phyloP scores from a whole-genome alignment of 2,329 filamentous ascomycete genomes.

The Alternaria rosae region DNA sequence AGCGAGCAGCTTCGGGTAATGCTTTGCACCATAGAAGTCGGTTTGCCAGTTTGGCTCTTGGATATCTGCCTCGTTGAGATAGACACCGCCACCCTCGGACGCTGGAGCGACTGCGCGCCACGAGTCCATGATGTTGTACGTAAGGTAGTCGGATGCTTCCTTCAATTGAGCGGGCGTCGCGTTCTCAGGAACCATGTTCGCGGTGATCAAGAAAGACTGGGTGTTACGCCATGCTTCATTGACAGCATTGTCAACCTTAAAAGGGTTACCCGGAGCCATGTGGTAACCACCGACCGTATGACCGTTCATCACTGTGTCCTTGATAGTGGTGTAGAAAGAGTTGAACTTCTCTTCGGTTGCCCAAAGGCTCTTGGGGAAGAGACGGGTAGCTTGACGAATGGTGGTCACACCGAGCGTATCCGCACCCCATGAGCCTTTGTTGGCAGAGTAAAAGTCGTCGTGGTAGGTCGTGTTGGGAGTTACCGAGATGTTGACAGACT shows the following conservation, averaged over 20 bases:
- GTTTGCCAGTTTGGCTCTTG: slow-evolving; percentile 36
- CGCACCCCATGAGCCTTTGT: slow-evolving; percentile 27
- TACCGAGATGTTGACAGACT: slow-evolving; percentile 23
- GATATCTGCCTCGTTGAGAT: slow-evolving; percentile 40
- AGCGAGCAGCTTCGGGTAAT: slow-evolving; percentile 34
- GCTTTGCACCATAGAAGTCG: slow-evolving; percentile 36
- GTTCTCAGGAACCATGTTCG: slow-evolving; percentile 20
- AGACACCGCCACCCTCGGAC: slow-evolving; percentile 30
- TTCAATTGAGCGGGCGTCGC: slow-evolving; percentile 20
- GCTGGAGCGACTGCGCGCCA: slow-evolving; percentile 30
- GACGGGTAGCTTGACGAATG: slow-evolving; percentile 18
- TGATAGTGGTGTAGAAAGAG: slow-evolving; percentile 19
- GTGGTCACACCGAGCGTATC: slow-evolving; percentile 43
- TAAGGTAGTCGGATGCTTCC: slow-evolving; percentile 20
- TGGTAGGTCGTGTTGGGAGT: slow-evolving; percentile 17
- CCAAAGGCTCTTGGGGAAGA: slow-evolving; percentile 29
- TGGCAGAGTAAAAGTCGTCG: slow-evolving; percentile 26
- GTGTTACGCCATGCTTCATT: slow-evolving; percentile 33
- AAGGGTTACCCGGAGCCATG: slow-evolving; percentile 26
- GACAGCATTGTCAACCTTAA: slow-evolving; percentile 33
- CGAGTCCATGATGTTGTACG: slow-evolving; percentile 22
- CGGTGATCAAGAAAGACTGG: slow-evolving; percentile 34
- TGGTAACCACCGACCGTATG: slow-evolving; percentile 29
- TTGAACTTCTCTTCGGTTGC: slow-evolving; percentile 21
- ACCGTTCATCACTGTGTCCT: slow-evolving; percentile 25